Evolutionary conservation across 352 stramenopile species (phyloP).

Genomic region (Vaucheria bursata): DNA sequence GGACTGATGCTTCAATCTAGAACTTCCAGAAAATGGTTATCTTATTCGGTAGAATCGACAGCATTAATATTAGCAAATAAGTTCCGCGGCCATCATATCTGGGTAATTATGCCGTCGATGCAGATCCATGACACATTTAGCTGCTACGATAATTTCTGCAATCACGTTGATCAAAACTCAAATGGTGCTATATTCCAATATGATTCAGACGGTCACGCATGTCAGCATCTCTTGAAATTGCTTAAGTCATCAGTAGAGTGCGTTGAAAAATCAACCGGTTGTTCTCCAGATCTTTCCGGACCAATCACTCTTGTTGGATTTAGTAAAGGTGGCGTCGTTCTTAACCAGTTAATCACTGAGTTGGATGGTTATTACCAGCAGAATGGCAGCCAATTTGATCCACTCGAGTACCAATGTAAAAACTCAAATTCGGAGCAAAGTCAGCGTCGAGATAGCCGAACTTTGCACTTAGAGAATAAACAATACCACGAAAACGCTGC

Average conservation of each 20-base stretch:
- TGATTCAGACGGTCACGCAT: constrained; percentile 10
- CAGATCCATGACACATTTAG: constrained; percentile 5
- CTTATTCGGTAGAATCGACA: constrained; percentile 21
- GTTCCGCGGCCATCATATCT: constrained; percentile 20
- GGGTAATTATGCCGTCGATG: constrained; percentile 12
- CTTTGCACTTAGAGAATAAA: no score
- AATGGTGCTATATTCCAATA: constrained; percentile 4
- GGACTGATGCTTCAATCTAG: not conserved
- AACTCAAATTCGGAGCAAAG: not conserved
- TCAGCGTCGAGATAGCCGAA: not conserved
- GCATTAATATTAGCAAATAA: constrained; percentile 12
- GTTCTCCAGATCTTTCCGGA: constrained; percentile 2
- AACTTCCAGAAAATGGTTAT: constrained; percentile 22
- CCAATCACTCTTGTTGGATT: constrained; percentile 36
- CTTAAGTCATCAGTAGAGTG: not conserved
- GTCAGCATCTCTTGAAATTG: constrained; percentile 16
- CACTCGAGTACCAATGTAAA: not conserved
- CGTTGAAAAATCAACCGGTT: not conserved
- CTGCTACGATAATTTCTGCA: constrained; percentile 33
- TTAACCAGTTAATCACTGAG: constrained; percentile 37
- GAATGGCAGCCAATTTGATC: not conserved
- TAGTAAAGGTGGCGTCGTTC: constrained; percentile 25
- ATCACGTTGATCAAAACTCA: not conserved
- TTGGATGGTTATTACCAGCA: constrained; percentile 5
- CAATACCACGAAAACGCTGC: not conserved